These are phyloP conservation scores for Wilhelminamyces savonicus DNA, from an alignment of 805 yeast species.

Conservation along the genomic window DNA sequence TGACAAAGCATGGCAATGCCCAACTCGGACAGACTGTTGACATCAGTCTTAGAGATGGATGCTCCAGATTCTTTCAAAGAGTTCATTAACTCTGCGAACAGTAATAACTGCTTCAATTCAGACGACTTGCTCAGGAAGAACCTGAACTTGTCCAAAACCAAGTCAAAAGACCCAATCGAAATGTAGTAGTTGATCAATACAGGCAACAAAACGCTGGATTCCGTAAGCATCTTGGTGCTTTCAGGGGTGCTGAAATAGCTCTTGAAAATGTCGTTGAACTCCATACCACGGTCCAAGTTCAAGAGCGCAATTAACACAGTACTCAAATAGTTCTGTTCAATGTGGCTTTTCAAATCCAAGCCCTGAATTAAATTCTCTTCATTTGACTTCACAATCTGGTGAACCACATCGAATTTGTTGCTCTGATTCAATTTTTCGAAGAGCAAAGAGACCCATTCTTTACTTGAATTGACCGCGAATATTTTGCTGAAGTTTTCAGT, in stretches of 20 bases:
- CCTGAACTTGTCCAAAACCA: constrained; percentile 13
- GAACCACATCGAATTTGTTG: constrained; percentile 1
- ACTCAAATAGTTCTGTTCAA: constrained; percentile 3
- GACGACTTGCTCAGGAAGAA: constrained; percentile 7
- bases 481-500: constrained; percentile 5
- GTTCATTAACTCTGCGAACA: constrained; percentile 15
- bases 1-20: too few relatives aligned
- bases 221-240: constrained; percentile 7
- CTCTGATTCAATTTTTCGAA: constrained; percentile 7
- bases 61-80: constrained; percentile 12
- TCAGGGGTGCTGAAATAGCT: constrained; percentile 8
- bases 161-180: constrained; percentile 9
- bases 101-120: constrained; percentile 8
- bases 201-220: constrained; percentile 11
- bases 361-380: constrained; percentile 3
- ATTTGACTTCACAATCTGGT: constrained; percentile 2
- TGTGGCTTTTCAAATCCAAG: constrained; percentile 1
- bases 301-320: constrained; percentile 8
- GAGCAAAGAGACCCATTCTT: constrained; percentile 14
- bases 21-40: too few relatives aligned
- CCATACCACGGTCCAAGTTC: constrained; percentile 5
- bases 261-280: constrained; percentile 12
- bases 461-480: constrained; percentile 4
- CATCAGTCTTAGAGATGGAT: too few relatives aligned
- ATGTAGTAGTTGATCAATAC: constrained; percentile 19